Conservation (phyloP, 1,139 yeast species). For the Candida sanyaensis region DNA sequence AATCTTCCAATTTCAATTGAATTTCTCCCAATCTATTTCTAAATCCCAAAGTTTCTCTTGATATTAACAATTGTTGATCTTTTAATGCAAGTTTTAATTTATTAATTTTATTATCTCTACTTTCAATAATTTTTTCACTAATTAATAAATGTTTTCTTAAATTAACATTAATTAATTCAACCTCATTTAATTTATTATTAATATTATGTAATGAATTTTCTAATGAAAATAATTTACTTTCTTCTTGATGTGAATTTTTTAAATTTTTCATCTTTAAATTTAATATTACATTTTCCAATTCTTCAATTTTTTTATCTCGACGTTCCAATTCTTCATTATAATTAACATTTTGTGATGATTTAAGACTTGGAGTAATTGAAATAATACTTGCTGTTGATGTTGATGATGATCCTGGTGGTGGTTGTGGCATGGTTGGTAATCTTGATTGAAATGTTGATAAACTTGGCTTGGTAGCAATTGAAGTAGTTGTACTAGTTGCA, state of each 20-base stretch:
- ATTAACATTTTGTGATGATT: background rate
- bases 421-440: constrained; percentile 8
- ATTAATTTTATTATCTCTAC: constrained; percentile 60
- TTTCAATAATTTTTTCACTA: constrained; percentile 59
- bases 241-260: constrained; percentile 45
- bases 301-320: constrained; percentile 38
- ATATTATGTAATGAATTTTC: constrained; percentile 42
- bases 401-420: background rate
- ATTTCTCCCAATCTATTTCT: constrained; percentile 46
- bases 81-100: constrained; percentile 53
- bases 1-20: constrained; percentile 44
- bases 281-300: constrained; percentile 39
- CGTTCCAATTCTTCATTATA: constrained; percentile 25
- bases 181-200: constrained; percentile 41
- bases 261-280: constrained; percentile 38
- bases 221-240: constrained; percentile 39
- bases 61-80: constrained; percentile 52
- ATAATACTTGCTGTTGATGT: constrained; percentile 1
- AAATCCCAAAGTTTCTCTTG: constrained; percentile 54
- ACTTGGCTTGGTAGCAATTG: constrained; percentile 7
- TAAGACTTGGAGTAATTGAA: constrained; percentile 1
- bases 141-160: constrained; percentile 50
- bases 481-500: constrained; percentile 2
- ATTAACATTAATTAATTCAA: constrained; percentile 39
- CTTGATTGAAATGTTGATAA: constrained; percentile 5